Evolutionary conservation across 1,284 basidiomycete genomes (phyloP), one percentile per base, ranked within the genome.

Genomic region (Cryptococcus sp.): DNA sequence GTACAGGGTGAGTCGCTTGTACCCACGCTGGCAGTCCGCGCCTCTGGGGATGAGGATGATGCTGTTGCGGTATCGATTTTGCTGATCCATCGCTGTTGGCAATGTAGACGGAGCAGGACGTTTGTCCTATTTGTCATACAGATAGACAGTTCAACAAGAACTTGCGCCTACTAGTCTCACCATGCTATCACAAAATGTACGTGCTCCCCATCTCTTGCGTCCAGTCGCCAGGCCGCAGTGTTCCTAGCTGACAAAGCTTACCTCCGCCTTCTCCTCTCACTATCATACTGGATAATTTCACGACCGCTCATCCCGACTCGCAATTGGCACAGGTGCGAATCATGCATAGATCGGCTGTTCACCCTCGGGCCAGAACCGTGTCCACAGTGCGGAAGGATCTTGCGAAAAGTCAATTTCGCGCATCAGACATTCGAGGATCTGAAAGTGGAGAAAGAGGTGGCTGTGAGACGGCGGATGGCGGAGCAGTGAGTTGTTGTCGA

Each of bases 181-280:
- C 91, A 30, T 99, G 96, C 78, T 99, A 98, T 79, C 96, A 99
- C 81, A 97, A 97, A 83, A 95, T 98, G 94, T 92, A 65, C 60
- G 17, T 40, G 11, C 25, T 30, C 40, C 2, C 45, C 6, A 25
- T 25, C 25, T 20, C n/a, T 0, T 35, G 8, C 17, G 7, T 15
- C 11, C n/a, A 39, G 7, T 15, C 19, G 23, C 52, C 47, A 30
- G 25, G 16, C 15, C 11, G 22, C 41, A 6, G 17, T 22, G 30
- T 16, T 30, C 38, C 8, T 20, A 4, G 27, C 10, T 52, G 38
- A 52, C 19, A 30, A 41, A 25, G 17, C 13, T 27, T 53, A 42
- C 39, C 7, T 52, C 42, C 42, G 4, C 15, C n/a, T 10, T 45
- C n/a, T 5, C 22, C n/a, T 11, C 16, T 15, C n/a, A n/a, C 42